Evolutionary conservation across 2,329 filamentous ascomycete genomes (phyloP).

Genomic region (Aspergillus flavus): DNA sequence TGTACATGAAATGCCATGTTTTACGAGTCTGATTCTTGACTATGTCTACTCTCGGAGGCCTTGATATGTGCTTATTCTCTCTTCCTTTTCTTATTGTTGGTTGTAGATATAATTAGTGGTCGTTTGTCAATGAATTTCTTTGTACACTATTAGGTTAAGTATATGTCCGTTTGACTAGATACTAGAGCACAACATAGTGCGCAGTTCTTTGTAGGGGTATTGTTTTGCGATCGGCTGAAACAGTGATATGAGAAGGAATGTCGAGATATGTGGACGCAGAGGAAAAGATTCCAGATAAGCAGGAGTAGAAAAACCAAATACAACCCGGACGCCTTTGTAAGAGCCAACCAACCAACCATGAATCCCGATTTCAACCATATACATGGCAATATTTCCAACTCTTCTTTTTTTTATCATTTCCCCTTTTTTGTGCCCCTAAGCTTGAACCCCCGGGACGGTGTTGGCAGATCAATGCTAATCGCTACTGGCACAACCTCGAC

Average conservation of each 20-base stretch:
- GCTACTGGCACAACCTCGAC: conserved; percentile 83
- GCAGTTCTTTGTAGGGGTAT: background rate
- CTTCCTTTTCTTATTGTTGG: background rate
- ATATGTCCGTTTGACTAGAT: background rate
- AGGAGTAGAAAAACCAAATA: background rate
- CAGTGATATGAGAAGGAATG: background rate
- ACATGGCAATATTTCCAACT: background rate
- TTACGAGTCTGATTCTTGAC: conserved; percentile 33
- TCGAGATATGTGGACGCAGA: background rate
- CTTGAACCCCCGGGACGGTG: background rate
- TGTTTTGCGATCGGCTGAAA: background rate
- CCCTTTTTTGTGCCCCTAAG: background rate
- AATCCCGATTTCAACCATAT: background rate
- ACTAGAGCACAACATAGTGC: background rate
- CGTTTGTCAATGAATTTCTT: background rate
- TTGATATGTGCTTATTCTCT: conserved; percentile 21
- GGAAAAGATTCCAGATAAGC: background rate
- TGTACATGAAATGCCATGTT: conserved; percentile 43
- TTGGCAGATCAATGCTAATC: conserved; percentile 56
- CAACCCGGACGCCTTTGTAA: background rate
- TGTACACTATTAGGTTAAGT: background rate
- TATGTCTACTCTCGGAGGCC: conserved; percentile 15
- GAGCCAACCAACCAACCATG: background rate
- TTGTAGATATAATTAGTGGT: background rate
- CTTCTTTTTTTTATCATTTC: background rate